Evolutionary conservation across 148 eudicot species (phyloP).

Genomic region (Chenopodium album): DNA sequence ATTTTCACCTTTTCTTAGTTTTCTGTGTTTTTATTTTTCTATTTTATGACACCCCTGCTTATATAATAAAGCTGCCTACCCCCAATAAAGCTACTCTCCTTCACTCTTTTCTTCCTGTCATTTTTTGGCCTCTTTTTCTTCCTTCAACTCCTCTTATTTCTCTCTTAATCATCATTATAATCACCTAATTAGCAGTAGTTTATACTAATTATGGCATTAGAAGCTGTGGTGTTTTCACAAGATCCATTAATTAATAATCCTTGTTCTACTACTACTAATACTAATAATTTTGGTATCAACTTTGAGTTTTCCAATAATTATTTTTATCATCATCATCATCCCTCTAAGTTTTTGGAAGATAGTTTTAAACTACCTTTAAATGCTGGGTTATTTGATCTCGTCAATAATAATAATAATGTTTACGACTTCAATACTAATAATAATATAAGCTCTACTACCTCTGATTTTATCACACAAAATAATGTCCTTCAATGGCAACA

Average conservation of each 20-base stretch:
- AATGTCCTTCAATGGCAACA: conserved; percentile 22
- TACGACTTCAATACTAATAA: conserved; percentile 6
- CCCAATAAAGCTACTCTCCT: neutral
- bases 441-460: neutral
- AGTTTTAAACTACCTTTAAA: conserved; percentile 1
- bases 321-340: neutral
- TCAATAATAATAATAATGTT: neutral
- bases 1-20: neutral
- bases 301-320: conserved; percentile 21
- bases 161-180: neutral
- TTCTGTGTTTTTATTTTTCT: neutral
- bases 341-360: conserved; percentile 11
- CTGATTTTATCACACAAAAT: conserved; percentile 10
- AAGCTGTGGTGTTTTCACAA: conserved; percentile 45
- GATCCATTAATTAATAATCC: conserved; percentile 34
- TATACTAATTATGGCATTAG: conserved; percentile 42
- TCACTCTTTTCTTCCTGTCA: neutral
- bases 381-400: conserved; percentile 16
- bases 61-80: conserved; percentile 2
- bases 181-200: neutral
- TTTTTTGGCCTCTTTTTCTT: neutral
- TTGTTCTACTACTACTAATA: conserved; percentile 15
- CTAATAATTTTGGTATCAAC: conserved; percentile 8
- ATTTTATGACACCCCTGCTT: too few species aligned
- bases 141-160: neutral